Evolutionary conservation across 768 basidiomycete genomes (phyloP), one percentile per base, ranked within the genome.

Genomic region (Pisolithus tinctorius): DNA sequence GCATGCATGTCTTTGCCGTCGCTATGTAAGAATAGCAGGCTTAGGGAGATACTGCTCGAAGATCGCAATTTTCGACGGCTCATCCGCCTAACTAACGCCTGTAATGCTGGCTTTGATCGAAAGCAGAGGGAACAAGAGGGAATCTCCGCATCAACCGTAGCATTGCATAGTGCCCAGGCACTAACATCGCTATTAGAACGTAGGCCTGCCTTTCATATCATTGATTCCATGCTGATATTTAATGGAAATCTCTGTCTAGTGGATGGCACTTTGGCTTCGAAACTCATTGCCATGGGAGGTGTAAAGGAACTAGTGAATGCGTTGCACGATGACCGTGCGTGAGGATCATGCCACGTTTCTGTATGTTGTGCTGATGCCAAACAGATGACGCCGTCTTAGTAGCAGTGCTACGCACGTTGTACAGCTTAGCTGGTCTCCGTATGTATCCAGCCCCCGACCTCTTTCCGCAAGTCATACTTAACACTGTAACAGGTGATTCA

Each of bases 1-100:
- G 65, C 56, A 31, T 68, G 66, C 56, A 57, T 55, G 5, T 68
- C n/a, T 40, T 29, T 66, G 4, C 66, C 66, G n/a, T 60, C 65
- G 8, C 63, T 66, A 37, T 68, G 60, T 53, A 62, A 64, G 36
- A 48, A 54, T 14, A 0, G 23, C 2, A 50, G 54, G 2, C 38
- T 68, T 30, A 58, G 40, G 37, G 20, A 26, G 0, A 44, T 42
- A 14, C 27, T 68, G 11, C 46, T 62, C 13, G 55, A 11, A 16
- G 26, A 68, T 1, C 43, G 41, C 14, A 60, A 64, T 29, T 13
- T 66, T 53, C 42, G 44, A 20, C 37, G 14, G 14, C 53, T 66
- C 13, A 50, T 68, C 40, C 27, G 52, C 7, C 45, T 59, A 16
- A 45, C 29, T 5, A 27, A 14, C 7, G n/a, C 43, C 2, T 66